A percentile compares a stretch with the other conserved stretches of the same genome.
Conservation (phyloP, 179 eudicot species). For the Spinacia oleracea region DNA sequence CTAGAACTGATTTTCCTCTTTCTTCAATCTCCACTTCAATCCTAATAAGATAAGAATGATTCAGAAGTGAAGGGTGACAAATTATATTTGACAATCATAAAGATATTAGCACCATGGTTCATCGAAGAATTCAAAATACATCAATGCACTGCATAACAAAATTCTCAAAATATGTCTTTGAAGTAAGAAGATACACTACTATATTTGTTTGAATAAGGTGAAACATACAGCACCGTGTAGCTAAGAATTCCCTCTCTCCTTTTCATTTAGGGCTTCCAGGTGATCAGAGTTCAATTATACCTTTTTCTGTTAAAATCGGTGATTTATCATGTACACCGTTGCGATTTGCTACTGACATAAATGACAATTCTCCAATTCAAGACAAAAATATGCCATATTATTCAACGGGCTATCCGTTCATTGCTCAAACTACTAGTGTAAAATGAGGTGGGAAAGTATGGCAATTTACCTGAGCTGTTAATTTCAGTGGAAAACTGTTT, state of each 20-base stretch:
- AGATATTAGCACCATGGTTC: neutral
- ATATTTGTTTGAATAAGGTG: neutral
- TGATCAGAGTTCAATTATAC: neutral
- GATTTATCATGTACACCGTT: neutral
- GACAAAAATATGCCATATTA: too few relatives aligned
- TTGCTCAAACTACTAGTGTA: too few relatives aligned
- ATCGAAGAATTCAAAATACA: neutral
- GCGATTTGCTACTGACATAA: too few relatives aligned
- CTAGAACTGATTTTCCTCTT: slow-evolving; percentile 22
- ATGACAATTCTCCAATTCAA: too few relatives aligned
- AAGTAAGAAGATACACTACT: neutral
- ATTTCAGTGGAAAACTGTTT: slow-evolving; percentile 25
- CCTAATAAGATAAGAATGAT: slow-evolving; percentile 23
- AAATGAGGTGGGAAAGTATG: neutral
- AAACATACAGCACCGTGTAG: neutral
- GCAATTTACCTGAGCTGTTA: slow-evolving; percentile 30
- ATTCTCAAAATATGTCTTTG: neutral
- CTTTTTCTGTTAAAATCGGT: neutral
- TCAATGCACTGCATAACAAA: neutral
- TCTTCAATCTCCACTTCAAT: slow-evolving; percentile 30
- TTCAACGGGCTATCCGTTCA: too few relatives aligned
- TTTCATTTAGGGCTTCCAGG: neutral
- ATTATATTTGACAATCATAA: neutral
- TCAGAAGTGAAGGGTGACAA: slow-evolving; percentile 3
- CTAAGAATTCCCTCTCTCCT: neutral